Conservation (phyloP, 2,329 filamentous ascomycete species). For the Claviceps sp. region DNA sequence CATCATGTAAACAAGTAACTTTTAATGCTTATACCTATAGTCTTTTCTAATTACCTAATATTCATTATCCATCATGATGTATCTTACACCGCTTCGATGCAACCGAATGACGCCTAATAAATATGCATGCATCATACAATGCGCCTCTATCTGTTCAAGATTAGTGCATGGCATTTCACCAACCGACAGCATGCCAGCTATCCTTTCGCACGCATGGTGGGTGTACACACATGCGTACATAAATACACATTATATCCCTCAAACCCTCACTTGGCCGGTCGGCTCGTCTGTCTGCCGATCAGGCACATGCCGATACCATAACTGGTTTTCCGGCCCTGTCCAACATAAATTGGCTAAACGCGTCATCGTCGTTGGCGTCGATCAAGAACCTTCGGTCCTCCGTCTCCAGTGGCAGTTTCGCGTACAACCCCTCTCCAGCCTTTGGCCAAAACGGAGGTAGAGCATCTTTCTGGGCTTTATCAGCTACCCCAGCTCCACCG, state of each 20-base stretch:
- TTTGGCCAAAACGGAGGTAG: slow-evolving; percentile 28
- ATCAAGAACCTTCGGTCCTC: slow-evolving; percentile 23
- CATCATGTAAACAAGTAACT: slow-evolving; percentile 6
- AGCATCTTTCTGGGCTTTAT: slow-evolving; percentile 11
- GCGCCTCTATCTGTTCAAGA: too few species aligned
- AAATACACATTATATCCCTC: too few species aligned
- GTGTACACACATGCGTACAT: too few species aligned
- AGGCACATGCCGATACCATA: slow-evolving; percentile 17
- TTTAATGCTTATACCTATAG: neutral
- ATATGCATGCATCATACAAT: too few species aligned
- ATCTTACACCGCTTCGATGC: too few species aligned
- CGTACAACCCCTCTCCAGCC: slow-evolving; percentile 26
- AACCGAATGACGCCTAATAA: too few species aligned
- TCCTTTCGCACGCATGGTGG: too few species aligned
- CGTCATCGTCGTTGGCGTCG: slow-evolving; percentile 28
- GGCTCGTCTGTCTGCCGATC: neutral
- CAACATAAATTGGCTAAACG: slow-evolving; percentile 31
- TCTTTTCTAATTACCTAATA: neutral
- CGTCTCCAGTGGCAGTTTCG: slow-evolving; percentile 22
- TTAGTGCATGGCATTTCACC: too few species aligned
- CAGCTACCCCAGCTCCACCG: neutral
- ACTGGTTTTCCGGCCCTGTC: slow-evolving; percentile 24
- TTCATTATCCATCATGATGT: neutral
- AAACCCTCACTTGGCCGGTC: too few species aligned
- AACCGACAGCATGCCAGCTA: too few species aligned